Conservation (phyloP, 306 rosid genomes). For the Sechiopsis laciniata region DNA sequence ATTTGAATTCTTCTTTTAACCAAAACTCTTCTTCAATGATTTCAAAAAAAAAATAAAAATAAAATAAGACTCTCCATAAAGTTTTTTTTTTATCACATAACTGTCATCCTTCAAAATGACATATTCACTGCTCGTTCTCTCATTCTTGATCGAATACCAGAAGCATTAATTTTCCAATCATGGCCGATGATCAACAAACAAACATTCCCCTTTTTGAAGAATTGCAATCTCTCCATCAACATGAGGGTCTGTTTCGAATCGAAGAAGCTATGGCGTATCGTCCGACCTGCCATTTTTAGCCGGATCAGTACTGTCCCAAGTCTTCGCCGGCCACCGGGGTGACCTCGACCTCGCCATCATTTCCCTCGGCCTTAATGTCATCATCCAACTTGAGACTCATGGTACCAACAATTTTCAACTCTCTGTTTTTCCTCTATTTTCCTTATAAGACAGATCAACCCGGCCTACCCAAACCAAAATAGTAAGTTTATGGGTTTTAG, state of each 20-base stretch:
- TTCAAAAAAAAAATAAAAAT: too few relatives aligned
- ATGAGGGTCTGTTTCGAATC: not conserved
- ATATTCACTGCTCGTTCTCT: too few relatives aligned
- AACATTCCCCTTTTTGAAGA: constrained; percentile 23
- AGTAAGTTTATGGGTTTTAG: too few relatives aligned
- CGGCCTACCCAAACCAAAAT: too few relatives aligned
- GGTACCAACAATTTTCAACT: not conserved
- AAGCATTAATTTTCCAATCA: not conserved
- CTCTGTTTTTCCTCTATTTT: not conserved
- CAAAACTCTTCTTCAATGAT: too few relatives aligned
- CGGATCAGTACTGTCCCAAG: not conserved
- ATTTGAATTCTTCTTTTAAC: too few relatives aligned
- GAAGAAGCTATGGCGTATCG: not conserved
- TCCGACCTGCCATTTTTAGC: not conserved
- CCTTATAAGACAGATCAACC: too few relatives aligned
- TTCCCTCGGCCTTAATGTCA: not conserved
- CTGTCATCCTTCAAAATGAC: too few relatives aligned
- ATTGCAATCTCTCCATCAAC: not conserved
- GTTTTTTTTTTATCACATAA: too few relatives aligned
- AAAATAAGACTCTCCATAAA: too few relatives aligned
- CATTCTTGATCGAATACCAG: not conserved
- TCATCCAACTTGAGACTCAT: not conserved
- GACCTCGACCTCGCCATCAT: not conserved
- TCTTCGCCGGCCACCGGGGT: not conserved
- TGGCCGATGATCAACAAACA: constrained; percentile 2